Percentiles rank a stretch among this genome's conserved stretches.
Evolutionary conservation across 768 basidiomycete species (phyloP).

Genomic region (Gymnopilus junonius): DNA sequence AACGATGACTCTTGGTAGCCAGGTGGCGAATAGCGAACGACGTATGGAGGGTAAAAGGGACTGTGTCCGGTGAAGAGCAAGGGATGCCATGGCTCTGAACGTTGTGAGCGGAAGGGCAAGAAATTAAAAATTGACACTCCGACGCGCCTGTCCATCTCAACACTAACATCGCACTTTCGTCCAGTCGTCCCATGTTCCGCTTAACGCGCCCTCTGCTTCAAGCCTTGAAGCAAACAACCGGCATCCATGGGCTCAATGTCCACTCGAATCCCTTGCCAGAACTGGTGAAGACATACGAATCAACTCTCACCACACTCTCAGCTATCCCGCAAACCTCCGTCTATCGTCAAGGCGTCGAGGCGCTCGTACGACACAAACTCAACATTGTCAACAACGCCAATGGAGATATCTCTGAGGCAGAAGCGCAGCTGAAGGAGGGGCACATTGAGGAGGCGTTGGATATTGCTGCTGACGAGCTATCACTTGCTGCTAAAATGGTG

Average conservation of each 20-base stretch:
- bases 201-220: constrained; percentile 73
- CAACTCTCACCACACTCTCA: constrained; percentile 71
- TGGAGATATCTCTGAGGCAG: constrained; percentile 67
- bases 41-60: constrained; percentile 22
- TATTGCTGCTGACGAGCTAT: constrained; percentile 83
- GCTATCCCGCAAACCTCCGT: constrained; percentile 81
- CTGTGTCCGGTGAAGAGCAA: constrained; percentile 29
- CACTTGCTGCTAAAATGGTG: constrained; percentile 79
- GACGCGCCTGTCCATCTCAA: constrained; percentile 30
- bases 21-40: constrained; percentile 23
- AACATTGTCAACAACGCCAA: constrained; percentile 70
- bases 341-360: constrained; percentile 89
- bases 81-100: constrained; percentile 42
- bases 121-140: constrained; percentile 43
- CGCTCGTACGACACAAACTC: constrained; percentile 81
- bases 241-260: constrained; percentile 82
- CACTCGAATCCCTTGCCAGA: constrained; percentile 86
- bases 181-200: constrained; percentile 64
- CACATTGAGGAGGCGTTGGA: constrained; percentile 87
- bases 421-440: constrained; percentile 80
- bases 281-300: constrained; percentile 74
- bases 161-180: constrained; percentile 13
- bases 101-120: constrained; percentile 15
- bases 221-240: constrained; percentile 79
- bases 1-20: constrained; percentile 23